A percentile compares a stretch with the other conserved stretches of the same genome.
Evolutionary conservation across 2,329 filamentous ascomycete species (phyloP).

Genomic region (Aspergillus arachidicola): DNA sequence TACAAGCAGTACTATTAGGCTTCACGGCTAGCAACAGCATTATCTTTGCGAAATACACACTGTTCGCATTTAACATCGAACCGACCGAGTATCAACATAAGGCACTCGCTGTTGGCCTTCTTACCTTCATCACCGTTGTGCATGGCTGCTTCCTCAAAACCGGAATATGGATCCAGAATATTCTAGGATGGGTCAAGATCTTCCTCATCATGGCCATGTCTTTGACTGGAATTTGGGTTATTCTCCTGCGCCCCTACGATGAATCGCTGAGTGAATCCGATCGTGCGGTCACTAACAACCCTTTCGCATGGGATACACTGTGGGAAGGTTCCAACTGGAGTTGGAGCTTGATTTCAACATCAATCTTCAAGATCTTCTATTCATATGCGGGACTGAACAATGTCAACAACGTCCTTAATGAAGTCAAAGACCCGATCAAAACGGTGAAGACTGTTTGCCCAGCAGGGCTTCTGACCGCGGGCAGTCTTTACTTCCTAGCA

Average conservation of each 20-base stretch:
- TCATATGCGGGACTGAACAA: constrained; percentile 69
- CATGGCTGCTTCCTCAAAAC: constrained; percentile 61
- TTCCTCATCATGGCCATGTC: constrained; percentile 64
- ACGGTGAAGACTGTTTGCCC: constrained; percentile 66
- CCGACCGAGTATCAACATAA: constrained; percentile 58
- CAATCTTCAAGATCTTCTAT: constrained; percentile 66
- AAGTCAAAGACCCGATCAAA: constrained; percentile 68
- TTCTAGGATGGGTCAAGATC: constrained; percentile 66
- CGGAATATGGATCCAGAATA: constrained; percentile 63
- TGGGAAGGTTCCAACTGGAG: constrained; percentile 71
- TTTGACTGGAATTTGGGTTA: constrained; percentile 61
- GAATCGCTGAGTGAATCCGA: constrained; percentile 6
- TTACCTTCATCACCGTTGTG: constrained; percentile 60
- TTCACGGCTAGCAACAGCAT: constrained; percentile 73
- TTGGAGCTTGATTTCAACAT: constrained; percentile 67
- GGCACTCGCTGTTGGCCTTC: constrained; percentile 57
- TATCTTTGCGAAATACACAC: constrained; percentile 66
- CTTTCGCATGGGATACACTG: constrained; percentile 53
- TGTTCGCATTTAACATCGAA: constrained; percentile 60
- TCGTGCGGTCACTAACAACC: neutral
- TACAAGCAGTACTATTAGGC: constrained; percentile 65
- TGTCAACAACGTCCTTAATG: constrained; percentile 70
- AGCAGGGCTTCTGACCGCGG: constrained; percentile 62
- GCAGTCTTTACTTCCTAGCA: constrained; percentile 66
- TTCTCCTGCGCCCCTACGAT: constrained; percentile 48